Conservation (phyloP, 2,329 filamentous ascomycete species). For the Aureobasidium sp. region DNA sequence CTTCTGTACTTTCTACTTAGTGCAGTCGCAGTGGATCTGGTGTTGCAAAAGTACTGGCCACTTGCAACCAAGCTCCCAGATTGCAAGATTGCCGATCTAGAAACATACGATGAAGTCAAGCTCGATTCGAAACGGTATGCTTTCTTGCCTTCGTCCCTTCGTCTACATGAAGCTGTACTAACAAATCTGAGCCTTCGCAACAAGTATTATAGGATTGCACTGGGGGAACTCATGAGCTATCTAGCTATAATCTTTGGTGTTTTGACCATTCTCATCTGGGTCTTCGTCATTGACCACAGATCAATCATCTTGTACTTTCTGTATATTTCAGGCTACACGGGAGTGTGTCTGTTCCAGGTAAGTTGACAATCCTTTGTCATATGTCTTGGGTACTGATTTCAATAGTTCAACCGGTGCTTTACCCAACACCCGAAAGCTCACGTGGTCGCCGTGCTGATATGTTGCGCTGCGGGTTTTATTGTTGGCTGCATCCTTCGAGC, state of each 20-base stretch:
- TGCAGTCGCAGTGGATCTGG: constrained; percentile 48
- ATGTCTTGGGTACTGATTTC: background rate
- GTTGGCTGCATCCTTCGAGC: constrained; percentile 15
- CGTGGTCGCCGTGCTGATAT: constrained; percentile 12
- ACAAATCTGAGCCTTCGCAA: background rate
- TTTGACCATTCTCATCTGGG: constrained; percentile 14
- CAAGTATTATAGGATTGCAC: constrained; percentile 14
- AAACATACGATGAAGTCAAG: constrained; percentile 9
- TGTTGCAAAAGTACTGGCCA: constrained; percentile 22
- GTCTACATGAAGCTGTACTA: background rate
- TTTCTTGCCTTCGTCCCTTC: background rate
- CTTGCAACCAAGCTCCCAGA: constrained; percentile 8
- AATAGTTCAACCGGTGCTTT: constrained; percentile 17
- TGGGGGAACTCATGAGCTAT: constrained; percentile 12
- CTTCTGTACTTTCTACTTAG: constrained; percentile 51
- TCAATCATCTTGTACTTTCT: constrained; percentile 15
- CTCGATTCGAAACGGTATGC: constrained; percentile 1
- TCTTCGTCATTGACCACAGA: constrained; percentile 12
- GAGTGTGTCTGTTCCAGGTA: constrained; percentile 16
- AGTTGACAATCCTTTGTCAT: background rate
- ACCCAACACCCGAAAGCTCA: constrained; percentile 13
- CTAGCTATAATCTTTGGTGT: constrained; percentile 13
- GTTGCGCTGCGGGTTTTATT: constrained; percentile 14
- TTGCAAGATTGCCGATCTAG: constrained; percentile 6
- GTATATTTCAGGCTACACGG: constrained; percentile 15